Percentiles rank a stretch among this genome's conserved stretches.
Conservation (phyloP, 2,329 filamentous ascomycete species). For the Claviceps purpurea region DNA sequence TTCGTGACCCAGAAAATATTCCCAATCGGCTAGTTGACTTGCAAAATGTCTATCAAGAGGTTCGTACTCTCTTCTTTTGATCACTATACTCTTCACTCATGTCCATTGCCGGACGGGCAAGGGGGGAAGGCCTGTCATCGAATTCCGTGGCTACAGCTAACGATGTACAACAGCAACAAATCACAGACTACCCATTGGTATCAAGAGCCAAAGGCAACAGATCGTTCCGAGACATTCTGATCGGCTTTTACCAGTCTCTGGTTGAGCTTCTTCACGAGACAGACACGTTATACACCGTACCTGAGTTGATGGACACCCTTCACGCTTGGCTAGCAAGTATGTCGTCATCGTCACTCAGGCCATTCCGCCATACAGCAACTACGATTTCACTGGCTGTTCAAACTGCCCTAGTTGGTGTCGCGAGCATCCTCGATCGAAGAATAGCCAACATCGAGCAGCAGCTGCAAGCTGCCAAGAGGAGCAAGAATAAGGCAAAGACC, state of each 20-base stretch:
- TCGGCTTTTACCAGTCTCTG: conserved; percentile 66
- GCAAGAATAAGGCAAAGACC: conserved; percentile 66
- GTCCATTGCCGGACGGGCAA: not conserved
- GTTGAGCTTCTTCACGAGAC: conserved; percentile 69
- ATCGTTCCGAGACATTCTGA: conserved; percentile 64
- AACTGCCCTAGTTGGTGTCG: conserved; percentile 61
- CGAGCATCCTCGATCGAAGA: conserved; percentile 54
- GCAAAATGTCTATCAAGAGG: conserved; percentile 76
- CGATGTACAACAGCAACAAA: conserved; percentile 41
- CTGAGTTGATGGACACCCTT: conserved; percentile 72
- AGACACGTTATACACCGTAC: conserved; percentile 66
- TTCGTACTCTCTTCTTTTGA: conserved; percentile 23
- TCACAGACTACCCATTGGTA: conserved; percentile 84
- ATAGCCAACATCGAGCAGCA: conserved; percentile 68
- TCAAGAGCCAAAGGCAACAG: conserved; percentile 64
- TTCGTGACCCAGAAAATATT: conserved; percentile 79
- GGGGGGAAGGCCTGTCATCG: too few relatives aligned
- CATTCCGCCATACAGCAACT: conserved; percentile 89
- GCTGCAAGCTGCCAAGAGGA: conserved; percentile 58
- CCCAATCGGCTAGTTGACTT: conserved; percentile 66
- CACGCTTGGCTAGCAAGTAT: conserved; percentile 82
- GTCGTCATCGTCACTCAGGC: conserved; percentile 75
- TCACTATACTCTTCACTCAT: not conserved
- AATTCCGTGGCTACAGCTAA: conserved; percentile 14
- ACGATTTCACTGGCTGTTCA: conserved; percentile 71